A percentile compares a stretch with the other conserved stretches of the same genome.
Evolutionary conservation across 225 moss, liverwort and hornwort species (phyloP).

Genomic region (Bryum argenteum): DNA sequence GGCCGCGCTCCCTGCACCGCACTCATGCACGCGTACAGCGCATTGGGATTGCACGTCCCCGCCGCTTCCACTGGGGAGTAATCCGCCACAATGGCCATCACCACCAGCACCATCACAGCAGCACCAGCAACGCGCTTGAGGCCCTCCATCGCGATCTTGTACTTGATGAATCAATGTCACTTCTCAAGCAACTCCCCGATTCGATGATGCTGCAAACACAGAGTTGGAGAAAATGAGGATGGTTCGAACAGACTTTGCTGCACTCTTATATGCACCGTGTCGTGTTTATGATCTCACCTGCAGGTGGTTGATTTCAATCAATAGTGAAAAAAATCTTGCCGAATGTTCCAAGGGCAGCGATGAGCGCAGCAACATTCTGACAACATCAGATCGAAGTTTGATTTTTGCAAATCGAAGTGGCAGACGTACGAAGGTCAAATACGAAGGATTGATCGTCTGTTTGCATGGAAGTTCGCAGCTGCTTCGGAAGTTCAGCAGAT

Average conservation of each 20-base stretch:
- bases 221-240: neutral
- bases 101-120: constrained; percentile 12
- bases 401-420: neutral
- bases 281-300: neutral
- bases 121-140: neutral
- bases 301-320: neutral
- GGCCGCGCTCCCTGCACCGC: constrained; percentile 19
- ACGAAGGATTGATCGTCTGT: neutral
- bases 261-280: neutral
- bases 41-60: constrained; percentile 22
- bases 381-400: neutral
- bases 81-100: constrained; percentile 17
- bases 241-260: too few relatives aligned
- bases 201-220: neutral
- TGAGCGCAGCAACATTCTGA: too few relatives aligned
- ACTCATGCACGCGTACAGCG: constrained; percentile 1
- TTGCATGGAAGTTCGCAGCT: neutral
- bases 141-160: neutral
- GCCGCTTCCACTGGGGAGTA: neutral
- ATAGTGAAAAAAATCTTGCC: neutral
- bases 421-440: neutral
- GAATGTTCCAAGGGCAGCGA: too few relatives aligned
- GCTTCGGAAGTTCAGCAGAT: too few relatives aligned
- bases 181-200: neutral
- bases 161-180: neutral